These are phyloP conservation scores for Pleurotus ostreatus DNA, from an alignment of 768 basidiomycete species.

Conservation along the genomic window DNA sequence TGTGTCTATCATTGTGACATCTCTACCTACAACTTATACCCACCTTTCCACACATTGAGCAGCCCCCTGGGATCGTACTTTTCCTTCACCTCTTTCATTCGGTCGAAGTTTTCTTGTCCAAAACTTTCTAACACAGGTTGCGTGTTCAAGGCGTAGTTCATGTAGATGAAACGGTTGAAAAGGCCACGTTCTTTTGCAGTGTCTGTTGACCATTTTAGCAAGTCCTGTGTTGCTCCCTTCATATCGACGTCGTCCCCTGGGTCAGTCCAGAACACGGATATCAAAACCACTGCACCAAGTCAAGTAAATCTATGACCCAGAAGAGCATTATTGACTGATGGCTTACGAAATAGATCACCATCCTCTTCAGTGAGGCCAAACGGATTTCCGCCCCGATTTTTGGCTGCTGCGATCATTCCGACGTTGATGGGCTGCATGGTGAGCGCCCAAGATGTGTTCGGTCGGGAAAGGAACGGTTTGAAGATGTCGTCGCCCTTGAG, in stretches of 20 bases:
- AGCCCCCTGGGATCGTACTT: not conserved
- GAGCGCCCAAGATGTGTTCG: not conserved
- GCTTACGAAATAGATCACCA: constrained; percentile 11
- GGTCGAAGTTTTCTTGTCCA: not conserved
- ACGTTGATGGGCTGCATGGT: constrained; percentile 2
- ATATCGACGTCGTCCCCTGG: constrained; percentile 8
- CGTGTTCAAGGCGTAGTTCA: constrained; percentile 7
- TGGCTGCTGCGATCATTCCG: constrained; percentile 2
- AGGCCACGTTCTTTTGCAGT: constrained; percentile 6
- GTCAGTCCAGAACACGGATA: constrained; percentile 10
- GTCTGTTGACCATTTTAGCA: constrained; percentile 2
- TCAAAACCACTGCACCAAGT: not conserved
- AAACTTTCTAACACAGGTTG: constrained; percentile 1
- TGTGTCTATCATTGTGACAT: too few relatives aligned
- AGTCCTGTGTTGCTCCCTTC: not conserved
- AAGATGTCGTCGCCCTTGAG: not conserved
- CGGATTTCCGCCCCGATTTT: constrained; percentile 7
- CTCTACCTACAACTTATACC: constrained; percentile 1
- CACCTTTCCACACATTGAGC: not conserved
- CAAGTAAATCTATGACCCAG: not conserved
- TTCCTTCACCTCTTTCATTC: not conserved
- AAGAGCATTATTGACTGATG: not conserved
- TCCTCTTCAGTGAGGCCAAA: constrained; percentile 5
- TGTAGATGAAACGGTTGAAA: constrained; percentile 8
- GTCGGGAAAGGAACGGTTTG: not conserved